Evolutionary conservation across 2,329 filamentous ascomycete genomes (phyloP).

Genomic region (Ceratocystis variospora): DNA sequence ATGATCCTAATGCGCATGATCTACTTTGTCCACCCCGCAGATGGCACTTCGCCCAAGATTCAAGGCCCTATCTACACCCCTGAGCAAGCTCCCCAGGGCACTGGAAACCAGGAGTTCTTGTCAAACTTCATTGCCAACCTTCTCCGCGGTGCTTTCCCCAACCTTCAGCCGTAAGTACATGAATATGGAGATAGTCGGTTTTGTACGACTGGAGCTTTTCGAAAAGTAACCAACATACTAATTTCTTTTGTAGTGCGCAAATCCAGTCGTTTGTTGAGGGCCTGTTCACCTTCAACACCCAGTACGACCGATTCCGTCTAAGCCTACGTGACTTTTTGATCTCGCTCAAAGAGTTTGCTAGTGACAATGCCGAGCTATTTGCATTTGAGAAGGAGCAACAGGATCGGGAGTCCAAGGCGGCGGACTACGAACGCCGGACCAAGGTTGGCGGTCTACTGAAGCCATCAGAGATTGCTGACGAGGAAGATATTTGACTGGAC

Average conservation of each 20-base stretch:
- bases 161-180: conserved; percentile 65
- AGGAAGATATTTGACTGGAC: conserved; percentile 67
- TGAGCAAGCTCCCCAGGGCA: conserved; percentile 71
- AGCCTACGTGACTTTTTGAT: conserved; percentile 95
- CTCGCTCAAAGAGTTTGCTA: conserved; percentile 89
- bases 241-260: conserved; percentile 49
- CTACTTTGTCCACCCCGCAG: conserved; percentile 71
- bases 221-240: conserved; percentile 20
- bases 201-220: neutral
- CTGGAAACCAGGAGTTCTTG: conserved; percentile 81
- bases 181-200: neutral
- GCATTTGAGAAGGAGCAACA: conserved; percentile 90
- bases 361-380: conserved; percentile 88
- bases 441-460: conserved; percentile 94
- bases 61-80: conserved; percentile 78
- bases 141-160: conserved; percentile 80
- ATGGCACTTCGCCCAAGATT: conserved; percentile 63
- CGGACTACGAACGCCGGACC: conserved; percentile 80
- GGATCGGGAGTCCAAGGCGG: conserved; percentile 67
- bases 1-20: conserved; percentile 91
- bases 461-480: conserved; percentile 89
- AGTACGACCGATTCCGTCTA: conserved; percentile 88
- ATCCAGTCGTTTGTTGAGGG: conserved; percentile 82
- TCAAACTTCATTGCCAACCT: conserved; percentile 74
- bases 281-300: conserved; percentile 74